A percentile compares a stretch with the other conserved stretches of the same genome.
Evolutionary conservation across 495 filamentous ascomycete genomes (phyloP).

Genomic region (Penicillium coffeae): DNA sequence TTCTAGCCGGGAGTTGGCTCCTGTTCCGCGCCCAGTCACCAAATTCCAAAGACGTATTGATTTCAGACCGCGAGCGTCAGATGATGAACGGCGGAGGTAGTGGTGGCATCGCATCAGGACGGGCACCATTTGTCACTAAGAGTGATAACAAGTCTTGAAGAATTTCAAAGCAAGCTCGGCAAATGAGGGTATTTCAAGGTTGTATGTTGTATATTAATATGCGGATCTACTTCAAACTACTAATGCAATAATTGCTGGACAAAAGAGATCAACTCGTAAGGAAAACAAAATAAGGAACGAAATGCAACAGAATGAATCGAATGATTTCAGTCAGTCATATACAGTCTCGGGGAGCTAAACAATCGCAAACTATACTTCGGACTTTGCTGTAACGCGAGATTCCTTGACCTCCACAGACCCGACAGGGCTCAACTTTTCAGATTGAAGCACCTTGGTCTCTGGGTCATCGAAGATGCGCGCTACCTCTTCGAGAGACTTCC

Average conservation of each 20-base stretch:
- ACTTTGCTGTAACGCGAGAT: neutral
- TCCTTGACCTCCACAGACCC: neutral
- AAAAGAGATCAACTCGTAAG: neutral
- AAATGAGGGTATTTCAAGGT: neutral
- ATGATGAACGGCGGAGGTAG: neutral
- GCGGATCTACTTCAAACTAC: neutral
- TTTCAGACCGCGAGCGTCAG: neutral
- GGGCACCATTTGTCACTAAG: neutral
- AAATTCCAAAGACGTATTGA: neutral
- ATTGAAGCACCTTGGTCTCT: neutral
- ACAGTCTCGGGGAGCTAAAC: neutral
- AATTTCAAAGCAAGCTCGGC: neutral
- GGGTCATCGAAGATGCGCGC: slow-evolving; percentile 52
- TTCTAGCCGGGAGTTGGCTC: neutral
- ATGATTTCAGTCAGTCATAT: neutral
- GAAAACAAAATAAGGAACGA: neutral
- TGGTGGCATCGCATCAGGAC: neutral
- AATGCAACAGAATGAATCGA: neutral
- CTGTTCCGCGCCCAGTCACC: neutral
- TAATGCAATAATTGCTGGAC: neutral
- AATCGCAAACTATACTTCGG: neutral
- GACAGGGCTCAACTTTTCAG: neutral
- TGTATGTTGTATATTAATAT: neutral
- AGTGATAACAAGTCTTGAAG: neutral
- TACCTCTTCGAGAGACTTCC: slow-evolving; percentile 62